phyloP scores from a whole-genome alignment of 495 filamentous ascomycete genomes.

The Aspergillus indologenus region DNA sequence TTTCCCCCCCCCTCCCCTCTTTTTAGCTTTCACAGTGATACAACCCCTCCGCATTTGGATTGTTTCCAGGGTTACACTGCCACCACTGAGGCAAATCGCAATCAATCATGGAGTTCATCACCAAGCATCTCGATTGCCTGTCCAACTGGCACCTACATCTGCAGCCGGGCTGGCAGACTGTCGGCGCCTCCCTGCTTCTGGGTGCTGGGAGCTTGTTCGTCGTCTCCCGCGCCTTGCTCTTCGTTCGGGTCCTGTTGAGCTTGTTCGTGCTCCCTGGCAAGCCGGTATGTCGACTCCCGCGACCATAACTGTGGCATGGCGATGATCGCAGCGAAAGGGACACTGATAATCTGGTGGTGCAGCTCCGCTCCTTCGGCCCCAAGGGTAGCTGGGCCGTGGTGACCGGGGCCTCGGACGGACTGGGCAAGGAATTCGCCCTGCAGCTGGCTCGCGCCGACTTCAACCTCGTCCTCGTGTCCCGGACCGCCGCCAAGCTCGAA shows the following conservation, averaged over 20 bases:
- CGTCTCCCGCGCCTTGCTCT: slow-evolving; percentile 53
- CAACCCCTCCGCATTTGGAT: slow-evolving; percentile 4
- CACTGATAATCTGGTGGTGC: slow-evolving; percentile 6
- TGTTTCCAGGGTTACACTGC: not conserved
- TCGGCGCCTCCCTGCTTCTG: slow-evolving; percentile 35
- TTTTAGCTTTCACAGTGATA: not conserved
- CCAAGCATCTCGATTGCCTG: slow-evolving; percentile 33
- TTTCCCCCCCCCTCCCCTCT: slow-evolving; percentile 16
- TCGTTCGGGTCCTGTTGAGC: slow-evolving; percentile 64
- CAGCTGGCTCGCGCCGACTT: slow-evolving; percentile 89
- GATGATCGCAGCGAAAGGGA: not conserved
- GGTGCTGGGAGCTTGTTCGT: slow-evolving; percentile 60
- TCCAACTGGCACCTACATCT: slow-evolving; percentile 37
- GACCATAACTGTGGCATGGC: not conserved
- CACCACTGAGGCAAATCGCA: not conserved
- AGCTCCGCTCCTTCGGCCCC: slow-evolving; percentile 89
- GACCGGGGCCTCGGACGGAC: slow-evolving; percentile 93
- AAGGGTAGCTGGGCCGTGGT: slow-evolving; percentile 93
- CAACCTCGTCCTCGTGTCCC: slow-evolving; percentile 90
- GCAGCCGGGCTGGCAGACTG: slow-evolving; percentile 38
- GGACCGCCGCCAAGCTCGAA: slow-evolving; percentile 85
- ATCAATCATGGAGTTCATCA: slow-evolving; percentile 35
- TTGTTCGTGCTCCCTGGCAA: slow-evolving; percentile 73
- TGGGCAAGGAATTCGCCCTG: slow-evolving; percentile 93
- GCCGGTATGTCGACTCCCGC: slow-evolving; percentile 44